Conservation (phyloP, 495 filamentous ascomycete species). For the Xylaria castorea region DNA sequence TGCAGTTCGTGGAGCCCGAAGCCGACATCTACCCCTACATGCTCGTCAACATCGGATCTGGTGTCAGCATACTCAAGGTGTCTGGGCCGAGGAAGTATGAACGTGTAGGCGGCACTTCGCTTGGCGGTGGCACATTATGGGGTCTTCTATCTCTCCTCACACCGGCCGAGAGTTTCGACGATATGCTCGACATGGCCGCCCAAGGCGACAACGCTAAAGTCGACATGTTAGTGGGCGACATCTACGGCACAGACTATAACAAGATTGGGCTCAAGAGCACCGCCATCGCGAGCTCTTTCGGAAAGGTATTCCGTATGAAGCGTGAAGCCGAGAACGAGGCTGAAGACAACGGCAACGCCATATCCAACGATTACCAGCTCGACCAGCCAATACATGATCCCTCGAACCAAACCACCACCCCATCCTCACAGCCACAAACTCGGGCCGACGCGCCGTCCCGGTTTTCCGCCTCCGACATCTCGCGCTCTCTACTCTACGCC, state of each 20-base stretch:
- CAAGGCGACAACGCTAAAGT: constrained; percentile 89
- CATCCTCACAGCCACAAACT: constrained; percentile 29
- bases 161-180: constrained; percentile 88
- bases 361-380: constrained; percentile 55
- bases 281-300: constrained; percentile 94
- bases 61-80: constrained; percentile 98
- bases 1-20: constrained; percentile 76
- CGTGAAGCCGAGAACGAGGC: constrained; percentile 72
- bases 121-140: constrained; percentile 96
- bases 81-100: constrained; percentile 83
- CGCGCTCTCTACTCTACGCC: constrained; percentile 76
- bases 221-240: constrained; percentile 97
- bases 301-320: constrained; percentile 93
- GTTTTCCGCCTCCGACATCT: constrained; percentile 59
- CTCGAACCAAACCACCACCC: constrained; percentile 12
- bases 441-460: constrained; percentile 36
- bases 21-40: constrained; percentile 92
- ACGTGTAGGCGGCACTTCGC: constrained; percentile 91
- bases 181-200: constrained; percentile 95
- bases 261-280: constrained; percentile 94
- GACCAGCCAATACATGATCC: constrained; percentile 30
- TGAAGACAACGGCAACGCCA: constrained; percentile 74
- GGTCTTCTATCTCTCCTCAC: constrained; percentile 90
- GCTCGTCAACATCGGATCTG: constrained; percentile 98
- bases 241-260: constrained; percentile 93